Evolutionary conservation across 2,329 filamentous ascomycete species (phyloP).

Genomic region (Trichophyton schoenleinii): DNA sequence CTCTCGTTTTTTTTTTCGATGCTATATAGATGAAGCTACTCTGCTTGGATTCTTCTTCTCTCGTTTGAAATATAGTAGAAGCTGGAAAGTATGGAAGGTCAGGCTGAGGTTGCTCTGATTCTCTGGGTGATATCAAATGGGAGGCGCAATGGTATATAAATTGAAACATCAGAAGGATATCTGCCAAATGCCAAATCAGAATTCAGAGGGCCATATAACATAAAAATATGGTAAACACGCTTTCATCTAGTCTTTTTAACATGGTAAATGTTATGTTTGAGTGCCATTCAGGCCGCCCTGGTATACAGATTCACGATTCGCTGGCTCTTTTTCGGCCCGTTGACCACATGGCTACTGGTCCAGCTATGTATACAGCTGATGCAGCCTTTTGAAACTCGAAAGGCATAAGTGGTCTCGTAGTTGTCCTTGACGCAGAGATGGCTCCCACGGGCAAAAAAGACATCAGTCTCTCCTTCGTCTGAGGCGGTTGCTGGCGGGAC

Average conservation of each 20-base stretch:
- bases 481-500: conserved; percentile 2
- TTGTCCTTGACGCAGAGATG: conserved; percentile 37
- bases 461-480: conserved; percentile 14
- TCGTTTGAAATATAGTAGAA: no score
- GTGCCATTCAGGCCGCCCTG: background rate
- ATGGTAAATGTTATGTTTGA: background rate
- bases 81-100: no score
- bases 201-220: no score
- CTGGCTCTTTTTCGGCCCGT: conserved; percentile 35
- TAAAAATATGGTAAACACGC: background rate
- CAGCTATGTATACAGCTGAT: conserved; percentile 27
- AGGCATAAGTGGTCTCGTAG: conserved; percentile 35
- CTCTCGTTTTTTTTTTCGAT: background rate
- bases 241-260: background rate
- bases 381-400: conserved; percentile 23
- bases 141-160: no score
- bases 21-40: no score
- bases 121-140: no score
- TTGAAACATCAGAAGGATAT: no score
- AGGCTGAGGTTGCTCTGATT: no score
- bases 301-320: conserved; percentile 32
- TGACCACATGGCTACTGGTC: conserved; percentile 34
- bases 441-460: conserved; percentile 29
- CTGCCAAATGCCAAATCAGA: no score
- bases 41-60: no score